phyloP scores from a whole-genome alignment of 495 filamentous ascomycete species.

The Xylaria venustula region DNA sequence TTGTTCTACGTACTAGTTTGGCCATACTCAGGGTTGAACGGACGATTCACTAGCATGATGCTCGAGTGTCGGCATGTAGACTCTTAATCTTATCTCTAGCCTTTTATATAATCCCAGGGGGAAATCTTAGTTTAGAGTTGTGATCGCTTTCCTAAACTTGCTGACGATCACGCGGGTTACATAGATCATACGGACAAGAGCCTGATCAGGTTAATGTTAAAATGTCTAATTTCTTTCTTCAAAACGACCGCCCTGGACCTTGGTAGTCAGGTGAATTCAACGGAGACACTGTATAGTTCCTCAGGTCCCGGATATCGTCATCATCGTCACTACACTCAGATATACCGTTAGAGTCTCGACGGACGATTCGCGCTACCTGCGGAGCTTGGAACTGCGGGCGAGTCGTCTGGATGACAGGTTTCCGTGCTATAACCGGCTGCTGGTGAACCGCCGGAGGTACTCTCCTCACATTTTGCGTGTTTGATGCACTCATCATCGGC shows the following conservation, averaged over 20 bases:
- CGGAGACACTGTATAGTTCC: conserved; percentile 16
- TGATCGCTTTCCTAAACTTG: too few relatives aligned
- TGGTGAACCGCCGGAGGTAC: not conserved
- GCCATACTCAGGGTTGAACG: too few relatives aligned
- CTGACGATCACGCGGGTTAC: too few relatives aligned
- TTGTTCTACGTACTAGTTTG: too few relatives aligned
- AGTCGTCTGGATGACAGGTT: not conserved
- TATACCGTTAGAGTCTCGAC: conserved; percentile 16
- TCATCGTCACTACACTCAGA: conserved; percentile 16
- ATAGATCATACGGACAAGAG: too few relatives aligned
- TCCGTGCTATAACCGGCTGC: not conserved
- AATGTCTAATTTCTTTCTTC: too few relatives aligned
- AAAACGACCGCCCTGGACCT: not conserved
- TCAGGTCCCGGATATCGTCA: not conserved
- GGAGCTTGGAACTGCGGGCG: not conserved
- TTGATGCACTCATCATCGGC: not conserved
- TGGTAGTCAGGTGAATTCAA: not conserved
- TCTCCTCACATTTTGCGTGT: not conserved
- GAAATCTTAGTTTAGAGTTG: too few relatives aligned
- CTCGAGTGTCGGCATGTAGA: too few relatives aligned
- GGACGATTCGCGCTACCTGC: not conserved
- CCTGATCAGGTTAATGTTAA: too few relatives aligned
- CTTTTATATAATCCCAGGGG: too few relatives aligned
- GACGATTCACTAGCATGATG: too few relatives aligned
- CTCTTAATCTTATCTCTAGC: too few relatives aligned